phyloP scores from a whole-genome alignment of 352 stramenopile species.

The Aphanomyces invadans region DNA sequence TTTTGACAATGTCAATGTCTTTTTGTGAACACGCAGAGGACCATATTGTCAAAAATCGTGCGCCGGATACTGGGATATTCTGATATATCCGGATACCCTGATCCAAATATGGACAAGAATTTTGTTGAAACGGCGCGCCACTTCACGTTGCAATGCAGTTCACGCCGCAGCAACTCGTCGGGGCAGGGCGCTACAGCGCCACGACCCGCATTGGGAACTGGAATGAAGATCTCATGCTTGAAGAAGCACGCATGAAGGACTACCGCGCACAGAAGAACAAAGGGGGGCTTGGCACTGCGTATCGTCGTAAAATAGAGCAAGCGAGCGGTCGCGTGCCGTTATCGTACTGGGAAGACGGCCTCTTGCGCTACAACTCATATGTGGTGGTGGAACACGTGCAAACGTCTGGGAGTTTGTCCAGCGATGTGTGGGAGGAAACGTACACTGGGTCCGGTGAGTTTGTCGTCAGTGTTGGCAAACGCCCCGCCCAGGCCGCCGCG shows the following conservation, averaged over 20 bases:
- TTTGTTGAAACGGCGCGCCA: constrained; percentile 1
- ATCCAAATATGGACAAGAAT: not conserved
- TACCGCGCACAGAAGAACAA: constrained; percentile 74
- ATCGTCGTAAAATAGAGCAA: constrained; percentile 74
- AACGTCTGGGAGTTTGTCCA: constrained; percentile 43
- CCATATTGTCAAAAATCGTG: not conserved
- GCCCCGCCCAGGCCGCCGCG: constrained; percentile 29
- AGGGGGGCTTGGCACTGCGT: constrained; percentile 64
- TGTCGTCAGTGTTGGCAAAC: constrained; percentile 44
- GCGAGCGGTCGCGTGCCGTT: constrained; percentile 56
- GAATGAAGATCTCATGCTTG: constrained; percentile 86
- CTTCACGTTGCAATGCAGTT: constrained; percentile 58
- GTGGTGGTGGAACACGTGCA: constrained; percentile 48
- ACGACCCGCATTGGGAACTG: constrained; percentile 82
- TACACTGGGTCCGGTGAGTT: constrained; percentile 68
- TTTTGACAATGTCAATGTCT: too few species aligned
- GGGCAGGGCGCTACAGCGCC: constrained; percentile 68
- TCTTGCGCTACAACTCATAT: constrained; percentile 47
- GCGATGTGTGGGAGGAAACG: constrained; percentile 80
- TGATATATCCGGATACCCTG: not conserved
- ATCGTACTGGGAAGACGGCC: constrained; percentile 35
- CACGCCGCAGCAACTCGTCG: constrained; percentile 84
- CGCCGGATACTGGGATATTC: not conserved
- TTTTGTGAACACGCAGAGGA: too few species aligned
- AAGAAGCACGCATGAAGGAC: constrained; percentile 79